These are phyloP conservation scores for Perkinsus marinus DNA, from an alignment of 169 alveolate species.

Conservation along the genomic window DNA sequence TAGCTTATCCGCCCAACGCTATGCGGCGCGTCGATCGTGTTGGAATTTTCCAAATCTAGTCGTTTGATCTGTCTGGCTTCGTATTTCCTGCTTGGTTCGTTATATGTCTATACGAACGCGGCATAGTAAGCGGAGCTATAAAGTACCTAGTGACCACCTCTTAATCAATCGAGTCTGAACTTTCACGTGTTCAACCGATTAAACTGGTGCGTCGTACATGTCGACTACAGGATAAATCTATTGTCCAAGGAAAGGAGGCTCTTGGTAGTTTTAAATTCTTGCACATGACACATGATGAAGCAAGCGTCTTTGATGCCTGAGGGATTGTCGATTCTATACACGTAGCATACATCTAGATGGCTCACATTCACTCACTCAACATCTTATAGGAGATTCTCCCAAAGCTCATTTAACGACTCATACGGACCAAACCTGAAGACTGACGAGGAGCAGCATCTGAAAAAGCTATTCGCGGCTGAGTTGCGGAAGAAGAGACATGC, in stretches of 20 bases:
- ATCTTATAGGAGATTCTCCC: neutral
- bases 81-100: neutral
- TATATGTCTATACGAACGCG: neutral
- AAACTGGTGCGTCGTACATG: neutral
- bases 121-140: neutral
- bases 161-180: neutral
- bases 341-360: neutral
- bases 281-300: neutral
- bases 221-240: neutral
- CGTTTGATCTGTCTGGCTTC: neutral
- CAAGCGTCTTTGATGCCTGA: neutral
- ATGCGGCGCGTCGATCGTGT: too few species aligned
- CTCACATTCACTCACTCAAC: neutral
- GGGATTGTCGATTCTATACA: neutral
- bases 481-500: neutral
- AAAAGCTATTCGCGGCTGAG: neutral
- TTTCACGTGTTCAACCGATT: neutral
- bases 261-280: too few species aligned
- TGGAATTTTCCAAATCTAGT: too few species aligned
- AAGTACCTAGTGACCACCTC: neutral
- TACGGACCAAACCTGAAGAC: neutral
- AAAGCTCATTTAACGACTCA: neutral
- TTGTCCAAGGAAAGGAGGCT: too few species aligned
- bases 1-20: too few species aligned
- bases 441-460: neutral